Base-by-base conservation (phyloP, 2,329 filamentous ascomycete species). In the Aureobasidium pullulans region DNA sequence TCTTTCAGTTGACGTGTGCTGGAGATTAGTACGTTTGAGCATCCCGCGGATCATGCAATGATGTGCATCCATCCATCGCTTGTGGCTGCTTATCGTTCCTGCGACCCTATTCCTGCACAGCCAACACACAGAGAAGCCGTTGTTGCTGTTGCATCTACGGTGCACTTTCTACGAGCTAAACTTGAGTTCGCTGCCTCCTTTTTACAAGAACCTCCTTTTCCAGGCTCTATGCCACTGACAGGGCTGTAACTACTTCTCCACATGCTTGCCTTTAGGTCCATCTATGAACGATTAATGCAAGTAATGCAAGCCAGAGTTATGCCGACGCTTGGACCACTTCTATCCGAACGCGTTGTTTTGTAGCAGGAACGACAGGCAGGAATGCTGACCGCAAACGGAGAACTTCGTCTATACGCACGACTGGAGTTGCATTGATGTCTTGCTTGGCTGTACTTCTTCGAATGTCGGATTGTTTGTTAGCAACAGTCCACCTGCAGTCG, bases 301-400 rank as follows among this genome's bases (percentile, higher is more conserved):
- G 39, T 43, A 42, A 23, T 54, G 50, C 50, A 54, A 43, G 39
- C 39, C 39, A 54, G 50, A 32, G 52, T 56, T 46, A 56, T 56
- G 52, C 39, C 39, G 19, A 28, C 52, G 52, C 52, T 56, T 56
- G 52, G 52, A 46, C 40, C 52, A 44, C 11, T 9, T 36, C 40
- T 44, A 19, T 31, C 49, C n/a, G 52, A 23, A 46, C 52, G 52
- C 52, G 52, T 56, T 46, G 52, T 56, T 56, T 56, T 46, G 52
- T 40, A 39, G 50, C 44, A 13, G 34, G 23, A 13, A 16, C 5
- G 11, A 10, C 9, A 48, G n/a, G 31, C 3, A 56, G 52, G 52
- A 56, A 56, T 56, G 52, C 31, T 56, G 52, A 28, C 52, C 40
- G 52, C 52, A 46, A 56, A 56, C 52, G 46, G 52, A 40, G 13